phyloP scores from a whole-genome alignment of 257 asterid genomes.

The Striga asiatica region DNA sequence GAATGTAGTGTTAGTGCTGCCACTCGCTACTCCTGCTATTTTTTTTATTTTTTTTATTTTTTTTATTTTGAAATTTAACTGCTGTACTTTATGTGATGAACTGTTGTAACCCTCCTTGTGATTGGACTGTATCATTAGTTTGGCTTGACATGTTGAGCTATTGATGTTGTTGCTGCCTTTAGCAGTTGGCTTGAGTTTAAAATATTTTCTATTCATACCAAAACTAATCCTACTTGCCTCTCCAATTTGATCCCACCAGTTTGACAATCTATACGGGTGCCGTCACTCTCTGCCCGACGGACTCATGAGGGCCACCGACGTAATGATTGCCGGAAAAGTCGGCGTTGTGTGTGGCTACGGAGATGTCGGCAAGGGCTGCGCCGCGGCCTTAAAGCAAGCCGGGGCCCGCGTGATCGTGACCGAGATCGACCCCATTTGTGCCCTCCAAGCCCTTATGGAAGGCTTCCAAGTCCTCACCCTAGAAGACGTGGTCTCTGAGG shows the following conservation, averaged over 20 bases:
- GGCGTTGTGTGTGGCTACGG: conserved; percentile 27
- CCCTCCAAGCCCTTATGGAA: conserved; percentile 33
- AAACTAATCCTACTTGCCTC: neutral
- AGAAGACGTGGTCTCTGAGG: conserved; percentile 16
- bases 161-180: too few relatives aligned
- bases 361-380: conserved; percentile 31
- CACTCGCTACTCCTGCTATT: too few relatives aligned
- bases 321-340: conserved; percentile 28
- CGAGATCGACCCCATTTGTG: conserved; percentile 29
- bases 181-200: too few relatives aligned
- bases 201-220: too few relatives aligned
- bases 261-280: conserved; percentile 29
- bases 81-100: too few relatives aligned
- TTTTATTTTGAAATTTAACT: too few relatives aligned
- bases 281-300: conserved; percentile 30
- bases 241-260: conserved; percentile 14
- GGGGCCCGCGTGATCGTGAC: conserved; percentile 28
- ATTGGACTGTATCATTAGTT: too few relatives aligned
- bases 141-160: too few relatives aligned
- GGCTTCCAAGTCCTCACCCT: conserved; percentile 30
- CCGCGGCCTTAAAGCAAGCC: conserved; percentile 24
- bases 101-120: too few relatives aligned
- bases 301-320: conserved; percentile 27
- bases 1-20: too few relatives aligned
- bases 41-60: too few relatives aligned